A percentile compares a stretch with the other conserved stretches of the same genome.
Conservation (phyloP, 2,329 filamentous ascomycete species). For the Alternaria gaisen region DNA sequence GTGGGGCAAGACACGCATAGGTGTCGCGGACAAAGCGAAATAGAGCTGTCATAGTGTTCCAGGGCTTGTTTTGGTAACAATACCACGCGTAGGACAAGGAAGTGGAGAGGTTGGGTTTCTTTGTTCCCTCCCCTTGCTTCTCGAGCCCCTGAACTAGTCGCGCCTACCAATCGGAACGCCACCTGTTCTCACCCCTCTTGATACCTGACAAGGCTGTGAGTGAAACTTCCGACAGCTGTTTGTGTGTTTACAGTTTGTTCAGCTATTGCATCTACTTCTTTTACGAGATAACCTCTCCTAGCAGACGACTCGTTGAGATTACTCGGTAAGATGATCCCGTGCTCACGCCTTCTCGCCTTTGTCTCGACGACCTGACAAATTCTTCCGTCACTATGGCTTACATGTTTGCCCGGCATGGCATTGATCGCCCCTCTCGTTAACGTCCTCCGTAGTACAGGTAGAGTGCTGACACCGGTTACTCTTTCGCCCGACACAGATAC, state of each 20-base stretch:
- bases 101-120: neutral
- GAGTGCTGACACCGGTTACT: slow-evolving; percentile 14
- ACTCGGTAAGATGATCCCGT: neutral
- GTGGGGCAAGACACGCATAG: slow-evolving; percentile 14
- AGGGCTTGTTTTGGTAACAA: neutral
- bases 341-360: neutral
- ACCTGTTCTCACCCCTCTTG: neutral
- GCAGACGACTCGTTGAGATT: neutral
- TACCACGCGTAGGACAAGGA: neutral
- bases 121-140: neutral
- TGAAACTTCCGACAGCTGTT: neutral
- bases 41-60: neutral
- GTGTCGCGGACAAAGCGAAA: neutral
- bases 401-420: neutral
- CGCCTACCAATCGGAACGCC: neutral
- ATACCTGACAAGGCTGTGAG: neutral
- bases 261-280: neutral
- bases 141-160: neutral
- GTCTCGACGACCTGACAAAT: neutral
- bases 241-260: neutral
- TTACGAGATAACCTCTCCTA: neutral
- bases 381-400: slow-evolving; percentile 4
- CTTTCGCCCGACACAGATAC: neutral
- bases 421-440: slow-evolving; percentile 1
- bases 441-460: slow-evolving; percentile 2